A percentile compares a stretch with the other conserved stretches of the same genome.
Conservation (phyloP, 179 eudicot genomes). For the Spinacia oleracea region DNA sequence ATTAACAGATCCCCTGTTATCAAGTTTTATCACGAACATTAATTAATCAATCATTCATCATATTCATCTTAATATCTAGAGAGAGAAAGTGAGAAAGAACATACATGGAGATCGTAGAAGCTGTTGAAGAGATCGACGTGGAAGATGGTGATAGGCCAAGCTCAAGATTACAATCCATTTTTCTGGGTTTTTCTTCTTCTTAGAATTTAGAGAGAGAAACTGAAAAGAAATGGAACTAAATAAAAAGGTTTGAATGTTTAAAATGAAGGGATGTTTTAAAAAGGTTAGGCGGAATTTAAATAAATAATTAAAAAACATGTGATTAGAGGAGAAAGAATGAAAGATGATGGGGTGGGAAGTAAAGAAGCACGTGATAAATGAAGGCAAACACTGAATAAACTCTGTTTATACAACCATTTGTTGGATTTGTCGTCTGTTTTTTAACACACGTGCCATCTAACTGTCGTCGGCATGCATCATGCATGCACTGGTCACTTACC, state of each 20-base stretch:
- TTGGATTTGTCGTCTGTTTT: neutral
- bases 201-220: neutral
- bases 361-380: neutral
- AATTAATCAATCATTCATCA: neutral
- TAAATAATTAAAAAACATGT: neutral
- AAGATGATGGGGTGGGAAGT: neutral
- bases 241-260: neutral
- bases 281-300: neutral
- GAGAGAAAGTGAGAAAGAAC: neutral
- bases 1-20: neutral
- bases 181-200: too few species aligned
- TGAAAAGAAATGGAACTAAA: too few species aligned
- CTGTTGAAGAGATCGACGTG: neutral
- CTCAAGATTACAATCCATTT: slow-evolving; percentile 9
- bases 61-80: neutral
- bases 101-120: neutral
- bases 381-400: neutral
- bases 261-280: neutral
- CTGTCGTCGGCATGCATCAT: neutral
- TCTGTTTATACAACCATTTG: neutral
- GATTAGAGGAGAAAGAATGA: too few species aligned
- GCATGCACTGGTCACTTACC: too few species aligned
- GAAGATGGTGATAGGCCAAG: slow-evolving; percentile 8
- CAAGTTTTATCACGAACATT: too few species aligned
- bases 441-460: neutral